A percentile compares a stretch with the other conserved stretches of the same genome.
Conservation (phyloP, 208 protist genomes). For the Leishmania arabica region DNA sequence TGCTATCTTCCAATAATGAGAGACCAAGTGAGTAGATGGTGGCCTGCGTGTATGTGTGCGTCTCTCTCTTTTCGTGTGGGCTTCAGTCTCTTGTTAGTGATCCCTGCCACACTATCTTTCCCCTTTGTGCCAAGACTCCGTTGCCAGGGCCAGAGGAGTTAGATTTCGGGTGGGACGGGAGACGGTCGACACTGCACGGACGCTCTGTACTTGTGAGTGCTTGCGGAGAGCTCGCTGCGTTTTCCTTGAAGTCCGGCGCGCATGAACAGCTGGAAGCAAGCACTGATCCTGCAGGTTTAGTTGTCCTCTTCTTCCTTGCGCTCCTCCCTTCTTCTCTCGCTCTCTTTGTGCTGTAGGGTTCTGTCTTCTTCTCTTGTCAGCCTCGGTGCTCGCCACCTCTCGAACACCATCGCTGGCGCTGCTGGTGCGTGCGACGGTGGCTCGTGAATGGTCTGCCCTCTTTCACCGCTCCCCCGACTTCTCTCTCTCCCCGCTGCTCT, state of each 20-base stretch:
- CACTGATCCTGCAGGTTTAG: not conserved
- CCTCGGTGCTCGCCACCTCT: not conserved
- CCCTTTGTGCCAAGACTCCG: not conserved
- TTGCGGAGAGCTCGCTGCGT: not conserved
- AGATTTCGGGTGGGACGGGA: not conserved
- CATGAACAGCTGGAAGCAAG: not conserved
- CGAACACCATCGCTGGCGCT: not conserved
- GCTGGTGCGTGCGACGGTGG: not conserved
- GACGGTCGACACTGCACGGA: not conserved
- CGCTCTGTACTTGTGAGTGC: not conserved
- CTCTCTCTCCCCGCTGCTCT: not conserved
- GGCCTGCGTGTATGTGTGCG: too few species aligned
- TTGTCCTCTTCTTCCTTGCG: not conserved
- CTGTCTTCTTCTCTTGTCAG: too few species aligned
- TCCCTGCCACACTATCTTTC: not conserved
- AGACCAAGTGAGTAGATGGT: not conserved
- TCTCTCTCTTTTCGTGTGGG: not conserved
- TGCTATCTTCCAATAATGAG: not conserved
- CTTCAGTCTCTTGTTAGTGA: not conserved
- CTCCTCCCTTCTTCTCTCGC: not conserved
- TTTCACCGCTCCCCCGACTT: constrained; percentile 1
- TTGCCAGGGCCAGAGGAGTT: not conserved
- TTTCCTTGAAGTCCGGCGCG: not conserved
- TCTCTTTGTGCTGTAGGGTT: not conserved
- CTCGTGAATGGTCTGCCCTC: not conserved